phyloP scores from a whole-genome alignment of 2,329 filamentous ascomycete genomes.

The Monilinia laxa region DNA sequence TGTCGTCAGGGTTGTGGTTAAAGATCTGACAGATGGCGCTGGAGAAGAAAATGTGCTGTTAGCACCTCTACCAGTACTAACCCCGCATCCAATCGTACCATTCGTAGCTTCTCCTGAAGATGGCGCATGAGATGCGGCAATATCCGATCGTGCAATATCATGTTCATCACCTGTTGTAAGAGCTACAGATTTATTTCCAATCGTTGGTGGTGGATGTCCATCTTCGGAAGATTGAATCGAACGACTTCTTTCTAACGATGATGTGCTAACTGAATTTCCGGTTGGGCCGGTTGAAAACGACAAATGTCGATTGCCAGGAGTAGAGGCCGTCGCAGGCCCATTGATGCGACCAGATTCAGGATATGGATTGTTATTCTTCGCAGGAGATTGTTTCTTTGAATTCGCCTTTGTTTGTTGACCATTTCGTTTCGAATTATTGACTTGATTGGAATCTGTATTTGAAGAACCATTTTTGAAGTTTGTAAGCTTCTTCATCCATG shows the following conservation, averaged over 20 bases:
- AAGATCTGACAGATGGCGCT: constrained; percentile 74
- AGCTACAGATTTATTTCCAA: constrained; percentile 60
- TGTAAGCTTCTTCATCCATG: constrained; percentile 90
- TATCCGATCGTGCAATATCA: constrained; percentile 72
- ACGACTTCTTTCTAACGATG: constrained; percentile 56
- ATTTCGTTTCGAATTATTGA: constrained; percentile 45
- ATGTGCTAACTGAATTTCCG: constrained; percentile 48
- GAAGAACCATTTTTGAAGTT: constrained; percentile 74
- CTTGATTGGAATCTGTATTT: constrained; percentile 51
- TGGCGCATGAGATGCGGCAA: constrained; percentile 69
- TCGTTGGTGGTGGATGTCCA: constrained; percentile 57
- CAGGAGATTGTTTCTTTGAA: constrained; percentile 57
- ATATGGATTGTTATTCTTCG: constrained; percentile 77
- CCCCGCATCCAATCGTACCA: constrained; percentile 65
- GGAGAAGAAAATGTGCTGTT: constrained; percentile 81
- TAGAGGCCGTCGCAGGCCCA: constrained; percentile 33
- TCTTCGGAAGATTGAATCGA: constrained; percentile 63
- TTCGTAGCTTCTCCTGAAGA: constrained; percentile 71
- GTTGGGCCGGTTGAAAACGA: constrained; percentile 59
- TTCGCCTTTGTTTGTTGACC: constrained; percentile 44
- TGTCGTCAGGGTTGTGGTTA: constrained; percentile 82
- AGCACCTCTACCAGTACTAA: constrained; percentile 64
- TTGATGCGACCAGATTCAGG: constrained; percentile 69
- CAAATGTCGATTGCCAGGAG: constrained; percentile 47
- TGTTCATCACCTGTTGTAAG: constrained; percentile 67